These are phyloP conservation scores for Pseudopyricularia javanii DNA, from an alignment of 2,329 filamentous ascomycete genomes.

Conservation along the genomic window DNA sequence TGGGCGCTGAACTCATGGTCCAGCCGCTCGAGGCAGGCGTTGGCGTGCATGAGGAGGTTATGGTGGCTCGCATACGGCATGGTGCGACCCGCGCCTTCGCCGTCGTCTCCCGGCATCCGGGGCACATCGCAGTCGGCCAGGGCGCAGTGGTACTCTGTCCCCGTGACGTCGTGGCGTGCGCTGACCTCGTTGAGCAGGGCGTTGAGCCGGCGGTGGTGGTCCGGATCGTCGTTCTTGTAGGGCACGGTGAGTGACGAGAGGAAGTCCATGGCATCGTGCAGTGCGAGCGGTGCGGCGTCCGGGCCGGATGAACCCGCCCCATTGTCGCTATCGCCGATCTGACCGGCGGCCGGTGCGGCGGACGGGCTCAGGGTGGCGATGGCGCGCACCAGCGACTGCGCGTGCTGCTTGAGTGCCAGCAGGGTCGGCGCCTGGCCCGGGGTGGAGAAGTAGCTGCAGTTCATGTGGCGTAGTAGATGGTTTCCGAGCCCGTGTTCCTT, in stretches of 20 bases:
- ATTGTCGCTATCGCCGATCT: constrained; percentile 8
- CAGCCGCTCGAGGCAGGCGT: constrained; percentile 44
- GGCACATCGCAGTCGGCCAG: constrained; percentile 16
- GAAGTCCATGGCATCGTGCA: constrained; percentile 27
- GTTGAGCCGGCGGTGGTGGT: constrained; percentile 32
- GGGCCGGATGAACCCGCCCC: constrained; percentile 3
- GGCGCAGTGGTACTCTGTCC: constrained; percentile 32
- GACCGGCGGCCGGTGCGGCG: neutral
- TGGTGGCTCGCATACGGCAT: constrained; percentile 32
- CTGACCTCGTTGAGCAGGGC: constrained; percentile 32
- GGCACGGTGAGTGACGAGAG: constrained; percentile 34
- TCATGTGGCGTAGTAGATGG: constrained; percentile 31
- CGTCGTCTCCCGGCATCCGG: constrained; percentile 3
- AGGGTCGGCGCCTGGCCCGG: constrained; percentile 37
- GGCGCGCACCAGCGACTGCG: constrained; percentile 41
- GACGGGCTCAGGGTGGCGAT: constrained; percentile 32
- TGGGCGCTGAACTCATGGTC: constrained; percentile 45
- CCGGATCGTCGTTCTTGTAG: constrained; percentile 34
- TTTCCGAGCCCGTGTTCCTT: neutral
- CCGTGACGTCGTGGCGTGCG: constrained; percentile 25
- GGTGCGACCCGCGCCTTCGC: constrained; percentile 10
- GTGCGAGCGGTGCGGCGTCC: neutral
- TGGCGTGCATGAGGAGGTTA: constrained; percentile 42
- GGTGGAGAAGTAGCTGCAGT: constrained; percentile 46
- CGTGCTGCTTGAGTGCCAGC: constrained; percentile 46